Percentiles rank a stretch among this genome's conserved stretches.
phyloP scores from a whole-genome alignment of 768 basidiomycete species.

The Psilocybe subaeruginosa region DNA sequence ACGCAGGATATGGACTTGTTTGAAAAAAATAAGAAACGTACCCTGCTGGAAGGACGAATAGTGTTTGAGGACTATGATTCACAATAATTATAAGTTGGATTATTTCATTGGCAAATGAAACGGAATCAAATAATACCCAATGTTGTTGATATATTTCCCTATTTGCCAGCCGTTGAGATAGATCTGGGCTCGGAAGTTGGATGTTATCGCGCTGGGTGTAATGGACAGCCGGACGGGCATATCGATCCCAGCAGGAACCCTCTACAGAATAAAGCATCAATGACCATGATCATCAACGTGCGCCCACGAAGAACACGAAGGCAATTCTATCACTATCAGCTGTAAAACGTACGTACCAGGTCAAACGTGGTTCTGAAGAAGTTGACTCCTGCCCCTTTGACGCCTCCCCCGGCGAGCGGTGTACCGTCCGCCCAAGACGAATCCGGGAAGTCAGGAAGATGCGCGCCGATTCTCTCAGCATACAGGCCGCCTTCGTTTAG shows the following conservation, averaged over 20 bases:
- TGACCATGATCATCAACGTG: no score
- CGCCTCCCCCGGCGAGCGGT: constrained; percentile 61
- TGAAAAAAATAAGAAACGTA: constrained; percentile 15
- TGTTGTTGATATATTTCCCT: constrained; percentile 57
- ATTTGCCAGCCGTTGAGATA: constrained; percentile 57
- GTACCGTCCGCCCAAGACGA: constrained; percentile 56
- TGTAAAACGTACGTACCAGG: constrained; percentile 35
- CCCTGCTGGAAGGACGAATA: constrained; percentile 54
- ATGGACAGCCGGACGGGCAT: constrained; percentile 48
- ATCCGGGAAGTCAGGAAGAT: constrained; percentile 70
- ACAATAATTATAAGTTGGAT: not conserved
- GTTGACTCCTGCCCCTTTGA: constrained; percentile 68
- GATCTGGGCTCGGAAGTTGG: constrained; percentile 52
- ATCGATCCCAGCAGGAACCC: constrained; percentile 42
- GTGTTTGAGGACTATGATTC: constrained; percentile 39
- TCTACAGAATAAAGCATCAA: constrained; percentile 20
- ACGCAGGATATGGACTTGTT: not conserved
- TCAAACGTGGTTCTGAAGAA: constrained; percentile 80
- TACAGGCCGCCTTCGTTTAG: constrained; percentile 74
- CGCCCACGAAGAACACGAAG: not conserved
- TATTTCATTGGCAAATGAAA: not conserved
- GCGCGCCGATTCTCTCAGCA: constrained; percentile 70
- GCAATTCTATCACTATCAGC: not conserved
- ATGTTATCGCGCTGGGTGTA: constrained; percentile 43
- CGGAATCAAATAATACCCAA: constrained; percentile 36